Base-by-base conservation (phyloP, 331 rosid genomes). In the Ulmus americana region DNA sequence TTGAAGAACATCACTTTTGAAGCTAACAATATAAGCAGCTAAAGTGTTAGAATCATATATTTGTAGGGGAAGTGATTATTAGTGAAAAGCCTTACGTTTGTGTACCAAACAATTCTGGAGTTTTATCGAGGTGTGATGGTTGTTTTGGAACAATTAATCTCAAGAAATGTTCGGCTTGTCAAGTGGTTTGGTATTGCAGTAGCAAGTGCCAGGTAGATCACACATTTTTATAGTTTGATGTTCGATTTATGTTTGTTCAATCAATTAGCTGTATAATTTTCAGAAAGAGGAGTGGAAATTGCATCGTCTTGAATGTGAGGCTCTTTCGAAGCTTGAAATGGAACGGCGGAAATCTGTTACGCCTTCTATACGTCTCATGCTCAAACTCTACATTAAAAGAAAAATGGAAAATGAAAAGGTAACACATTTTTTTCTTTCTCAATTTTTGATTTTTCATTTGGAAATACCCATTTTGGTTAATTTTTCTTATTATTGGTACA, bases 281-380 rank as follows among this genome's bases (percentile, higher is more conserved):
- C 75, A 92, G 96, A 89, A 76, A 79, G 80, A 74, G 28, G 98
- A 85, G 44, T 92, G 96, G 98, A 83, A 85, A 65, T 76, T 88
- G 78, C 98, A 92, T 78, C 95, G 89, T 65, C 83, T 92, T 65
- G 98, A 92, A 78, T 92, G 98, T 63, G 78, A 76, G 43, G 88
- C 74, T 60, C 88, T 92, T 20, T 79, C 86, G 3, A 85, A 81
- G 79, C 81, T 89, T 48, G 86, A 81, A 52, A 55, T 62, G 71
- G 80, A 72, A 38, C 83, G 74, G 77, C 74, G 88, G 55, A 79
- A 63, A 78, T 84, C 72, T 13, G 83, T 92, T 61, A 92, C 97
- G 2, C 92, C 95, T 67, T 88, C 96, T 14, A 79, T 89, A 46
- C 83, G 96, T 49, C 61, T 92, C 68, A 83, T 92, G 95, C 43